Evolutionary conservation across 371 early-diverging fungal genomes (phyloP).

Genomic region (Circinella umbellata): DNA sequence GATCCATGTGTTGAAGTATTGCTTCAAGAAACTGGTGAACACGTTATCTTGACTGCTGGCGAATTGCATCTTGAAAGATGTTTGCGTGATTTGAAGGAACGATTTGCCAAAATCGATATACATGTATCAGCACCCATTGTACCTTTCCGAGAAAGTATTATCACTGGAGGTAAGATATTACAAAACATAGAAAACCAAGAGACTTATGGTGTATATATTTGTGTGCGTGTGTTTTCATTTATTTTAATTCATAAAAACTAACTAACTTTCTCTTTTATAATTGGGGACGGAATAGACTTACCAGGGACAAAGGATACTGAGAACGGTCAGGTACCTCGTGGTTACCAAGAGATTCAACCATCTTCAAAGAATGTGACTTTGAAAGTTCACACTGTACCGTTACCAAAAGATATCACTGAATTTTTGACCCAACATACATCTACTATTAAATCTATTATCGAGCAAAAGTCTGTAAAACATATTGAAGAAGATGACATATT

Average conservation of each 20-base stretch:
- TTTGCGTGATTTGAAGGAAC: slow-evolving; percentile 90
- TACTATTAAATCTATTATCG: slow-evolving; percentile 69
- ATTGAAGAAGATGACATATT: slow-evolving; percentile 22
- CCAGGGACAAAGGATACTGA: slow-evolving; percentile 52
- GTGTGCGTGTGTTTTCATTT: background rate
- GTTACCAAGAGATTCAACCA: slow-evolving; percentile 43
- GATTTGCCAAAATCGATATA: slow-evolving; percentile 93
- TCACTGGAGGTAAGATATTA: slow-evolving; percentile 29
- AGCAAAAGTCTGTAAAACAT: slow-evolving; percentile 45
- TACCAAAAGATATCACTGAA: slow-evolving; percentile 72
- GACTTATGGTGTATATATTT: background rate
- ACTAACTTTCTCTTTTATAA: background rate
- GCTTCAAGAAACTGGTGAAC: slow-evolving; percentile 94
- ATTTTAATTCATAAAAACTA: background rate
- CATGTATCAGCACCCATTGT: slow-evolving; percentile 95
- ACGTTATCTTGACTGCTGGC: slow-evolving; percentile 94
- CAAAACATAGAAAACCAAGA: too few relatives aligned
- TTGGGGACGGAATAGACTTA: slow-evolving; percentile 23
- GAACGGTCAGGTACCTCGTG: slow-evolving; percentile 60
- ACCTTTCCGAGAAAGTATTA: slow-evolving; percentile 96
- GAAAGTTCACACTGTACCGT: slow-evolving; percentile 78
- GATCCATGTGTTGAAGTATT: slow-evolving; percentile 94
- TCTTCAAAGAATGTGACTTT: slow-evolving; percentile 72
- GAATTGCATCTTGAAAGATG: slow-evolving; percentile 97
- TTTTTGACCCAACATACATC: slow-evolving; percentile 66